These are phyloP conservation scores for Solanum microdontum DNA, from an alignment of 257 asterid genomes.

Conservation along the genomic window DNA sequence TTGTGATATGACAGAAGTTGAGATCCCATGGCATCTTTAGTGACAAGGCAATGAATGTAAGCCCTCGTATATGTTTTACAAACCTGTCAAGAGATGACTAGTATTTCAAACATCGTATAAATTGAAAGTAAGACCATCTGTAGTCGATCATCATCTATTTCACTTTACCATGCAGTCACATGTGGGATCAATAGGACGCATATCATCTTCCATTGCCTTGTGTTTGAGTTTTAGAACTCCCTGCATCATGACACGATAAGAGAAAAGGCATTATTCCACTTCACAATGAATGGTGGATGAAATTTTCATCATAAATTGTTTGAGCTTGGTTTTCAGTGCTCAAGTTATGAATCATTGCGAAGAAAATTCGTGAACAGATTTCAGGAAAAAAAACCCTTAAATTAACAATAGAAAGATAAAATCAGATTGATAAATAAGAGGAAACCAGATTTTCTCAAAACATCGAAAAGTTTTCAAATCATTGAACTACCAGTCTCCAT, in stretches of 20 bases:
- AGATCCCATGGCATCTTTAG: constrained; percentile 99
- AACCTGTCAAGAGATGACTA: constrained; percentile 32
- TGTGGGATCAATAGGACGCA: constrained; percentile 64
- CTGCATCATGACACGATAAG: constrained; percentile 27
- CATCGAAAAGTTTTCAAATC: neutral
- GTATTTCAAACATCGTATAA: neutral
- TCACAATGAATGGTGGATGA: neutral
- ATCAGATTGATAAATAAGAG: neutral
- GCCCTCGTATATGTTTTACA: constrained; percentile 86
- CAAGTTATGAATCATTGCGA: neutral
- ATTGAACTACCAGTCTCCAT: neutral
- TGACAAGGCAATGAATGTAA: constrained; percentile 83
- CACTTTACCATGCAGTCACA: constrained; percentile 82
- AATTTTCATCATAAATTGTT: neutral
- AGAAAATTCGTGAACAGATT: neutral
- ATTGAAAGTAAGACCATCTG: neutral
- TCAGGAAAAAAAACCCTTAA: too few species aligned
- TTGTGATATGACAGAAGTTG: constrained; percentile 91
- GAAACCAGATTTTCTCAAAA: neutral
- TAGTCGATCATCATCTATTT: neutral
- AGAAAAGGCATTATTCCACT: neutral
- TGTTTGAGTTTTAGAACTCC: constrained; percentile 84
- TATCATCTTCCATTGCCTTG: constrained; percentile 74
- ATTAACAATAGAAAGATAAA: neutral
- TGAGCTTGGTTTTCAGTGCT: neutral